Conservation (phyloP, 148 eudicot species). For the Camellia granthamiana region DNA sequence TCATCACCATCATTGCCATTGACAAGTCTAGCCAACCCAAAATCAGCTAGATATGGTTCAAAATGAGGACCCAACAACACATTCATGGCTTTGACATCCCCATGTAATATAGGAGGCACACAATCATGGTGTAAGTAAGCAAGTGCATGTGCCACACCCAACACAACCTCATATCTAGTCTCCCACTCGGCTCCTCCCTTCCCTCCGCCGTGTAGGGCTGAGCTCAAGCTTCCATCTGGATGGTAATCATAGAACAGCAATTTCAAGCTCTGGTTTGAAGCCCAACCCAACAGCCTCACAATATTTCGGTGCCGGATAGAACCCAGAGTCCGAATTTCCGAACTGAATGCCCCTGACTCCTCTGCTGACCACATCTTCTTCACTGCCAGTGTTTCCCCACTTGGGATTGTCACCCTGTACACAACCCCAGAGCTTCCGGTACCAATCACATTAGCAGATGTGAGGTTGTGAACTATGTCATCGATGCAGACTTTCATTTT, state of each 20-base stretch:
- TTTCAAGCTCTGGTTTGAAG: conserved; percentile 66
- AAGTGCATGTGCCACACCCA: conserved; percentile 91
- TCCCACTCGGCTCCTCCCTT: conserved; percentile 94
- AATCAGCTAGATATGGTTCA: conserved; percentile 90
- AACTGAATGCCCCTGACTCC: conserved; percentile 73
- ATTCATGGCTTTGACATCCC: conserved; percentile 98
- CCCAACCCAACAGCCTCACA: conserved; percentile 86
- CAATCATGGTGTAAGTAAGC: conserved; percentile 96
- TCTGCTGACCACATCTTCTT: conserved; percentile 96
- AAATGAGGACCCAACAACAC: conserved; percentile 68
- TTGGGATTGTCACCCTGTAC: conserved; percentile 67
- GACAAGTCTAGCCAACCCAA: conserved; percentile 82
- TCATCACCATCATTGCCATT: conserved; percentile 20
- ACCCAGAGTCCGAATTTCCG: conserved; percentile 86
- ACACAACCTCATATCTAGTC: conserved; percentile 60
- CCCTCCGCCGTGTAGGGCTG: conserved; percentile 71
- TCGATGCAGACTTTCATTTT: conserved; percentile 85
- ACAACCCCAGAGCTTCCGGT: conserved; percentile 99
- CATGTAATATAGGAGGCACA: conserved; percentile 79
- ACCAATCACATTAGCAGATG: conserved; percentile 83
- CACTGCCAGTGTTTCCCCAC: conserved; percentile 78
- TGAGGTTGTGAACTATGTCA: conserved; percentile 61
- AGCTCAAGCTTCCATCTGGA: conserved; percentile 93
- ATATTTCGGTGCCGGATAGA: conserved; percentile 92
- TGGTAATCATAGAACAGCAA: conserved; percentile 84